Conservation (phyloP, 2,329 filamentous ascomycete species). For the Alternaria dauci region DNA sequence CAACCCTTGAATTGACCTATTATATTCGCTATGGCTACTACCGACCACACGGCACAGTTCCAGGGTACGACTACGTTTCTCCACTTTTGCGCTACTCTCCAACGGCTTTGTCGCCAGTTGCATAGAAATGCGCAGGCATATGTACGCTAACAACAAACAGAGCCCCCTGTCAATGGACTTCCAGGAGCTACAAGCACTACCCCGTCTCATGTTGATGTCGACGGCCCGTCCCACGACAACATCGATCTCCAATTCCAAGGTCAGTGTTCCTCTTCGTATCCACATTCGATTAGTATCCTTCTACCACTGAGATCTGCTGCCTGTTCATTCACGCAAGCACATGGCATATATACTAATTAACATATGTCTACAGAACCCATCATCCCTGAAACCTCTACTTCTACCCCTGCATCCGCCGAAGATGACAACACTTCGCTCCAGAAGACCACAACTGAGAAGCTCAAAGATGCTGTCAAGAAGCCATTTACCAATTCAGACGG, state of each 20-base stretch:
- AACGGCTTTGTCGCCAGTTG: not conserved
- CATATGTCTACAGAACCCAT: slow-evolving; percentile 11
- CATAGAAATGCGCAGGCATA: not conserved
- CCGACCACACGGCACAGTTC: slow-evolving; percentile 15
- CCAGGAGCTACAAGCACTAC: slow-evolving; percentile 8
- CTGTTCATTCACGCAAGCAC: not conserved
- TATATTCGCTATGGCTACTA: slow-evolving; percentile 9
- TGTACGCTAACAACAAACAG: slow-evolving; percentile 1
- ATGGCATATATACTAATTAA: not conserved
- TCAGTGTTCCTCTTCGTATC: not conserved
- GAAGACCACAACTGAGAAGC: slow-evolving; percentile 13
- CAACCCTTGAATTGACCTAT: not conserved
- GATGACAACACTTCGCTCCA: not conserved
- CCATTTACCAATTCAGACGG: slow-evolving; percentile 6
- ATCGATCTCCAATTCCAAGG: slow-evolving; percentile 17
- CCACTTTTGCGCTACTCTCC: not conserved
- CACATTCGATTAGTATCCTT: not conserved
- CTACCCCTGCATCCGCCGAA: not conserved
- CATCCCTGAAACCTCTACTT: not conserved
- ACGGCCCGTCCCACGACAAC: not conserved
- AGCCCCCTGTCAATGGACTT: slow-evolving; percentile 9
- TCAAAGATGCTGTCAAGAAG: slow-evolving; percentile 20
- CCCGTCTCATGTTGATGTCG: not conserved
- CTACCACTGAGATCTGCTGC: not conserved
- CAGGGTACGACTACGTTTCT: slow-evolving; percentile 10